phyloP scores from a whole-genome alignment of 2,329 filamentous ascomycete genomes.

The Penicillium expansum region DNA sequence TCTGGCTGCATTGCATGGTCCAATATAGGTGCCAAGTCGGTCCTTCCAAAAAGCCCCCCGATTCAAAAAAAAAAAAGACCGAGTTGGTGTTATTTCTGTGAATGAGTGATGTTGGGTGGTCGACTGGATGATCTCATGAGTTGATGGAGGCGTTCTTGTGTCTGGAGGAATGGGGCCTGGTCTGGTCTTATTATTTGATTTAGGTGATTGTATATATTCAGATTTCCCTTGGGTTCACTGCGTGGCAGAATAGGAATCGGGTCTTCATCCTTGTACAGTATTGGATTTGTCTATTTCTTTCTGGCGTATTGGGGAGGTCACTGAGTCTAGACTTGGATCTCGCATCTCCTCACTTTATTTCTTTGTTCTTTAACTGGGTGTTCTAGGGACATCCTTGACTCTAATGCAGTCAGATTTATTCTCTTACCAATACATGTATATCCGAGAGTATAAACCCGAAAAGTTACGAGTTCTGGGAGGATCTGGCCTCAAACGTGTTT shows the following conservation, averaged over 20 bases:
- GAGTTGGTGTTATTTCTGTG: neutral
- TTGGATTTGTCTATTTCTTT: neutral
- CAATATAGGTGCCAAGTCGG: neutral
- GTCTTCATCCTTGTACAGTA: slow-evolving; percentile 6
- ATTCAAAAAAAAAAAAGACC: neutral
- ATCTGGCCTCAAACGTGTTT: neutral
- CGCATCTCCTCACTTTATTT: neutral
- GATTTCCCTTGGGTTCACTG: neutral
- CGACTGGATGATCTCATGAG: slow-evolving; percentile 2
- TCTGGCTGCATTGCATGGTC: neutral
- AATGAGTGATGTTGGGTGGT: neutral
- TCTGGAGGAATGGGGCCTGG: neutral
- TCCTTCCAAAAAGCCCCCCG: neutral
- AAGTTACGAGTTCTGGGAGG: neutral
- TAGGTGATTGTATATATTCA: slow-evolving; percentile 1
- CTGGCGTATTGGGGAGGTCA: neutral
- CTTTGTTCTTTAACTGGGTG: neutral
- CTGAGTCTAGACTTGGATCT: neutral
- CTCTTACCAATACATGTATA: neutral
- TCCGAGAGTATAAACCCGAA: neutral
- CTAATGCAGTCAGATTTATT: neutral
- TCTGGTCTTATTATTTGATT: neutral
- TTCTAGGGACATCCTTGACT: neutral
- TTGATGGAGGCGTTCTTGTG: slow-evolving; percentile 1
- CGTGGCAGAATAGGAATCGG: neutral